A percentile compares a stretch with the other conserved stretches of the same genome.
Evolutionary conservation across 768 basidiomycete genomes (phyloP).

Genomic region (Tricholoma matsutake): DNA sequence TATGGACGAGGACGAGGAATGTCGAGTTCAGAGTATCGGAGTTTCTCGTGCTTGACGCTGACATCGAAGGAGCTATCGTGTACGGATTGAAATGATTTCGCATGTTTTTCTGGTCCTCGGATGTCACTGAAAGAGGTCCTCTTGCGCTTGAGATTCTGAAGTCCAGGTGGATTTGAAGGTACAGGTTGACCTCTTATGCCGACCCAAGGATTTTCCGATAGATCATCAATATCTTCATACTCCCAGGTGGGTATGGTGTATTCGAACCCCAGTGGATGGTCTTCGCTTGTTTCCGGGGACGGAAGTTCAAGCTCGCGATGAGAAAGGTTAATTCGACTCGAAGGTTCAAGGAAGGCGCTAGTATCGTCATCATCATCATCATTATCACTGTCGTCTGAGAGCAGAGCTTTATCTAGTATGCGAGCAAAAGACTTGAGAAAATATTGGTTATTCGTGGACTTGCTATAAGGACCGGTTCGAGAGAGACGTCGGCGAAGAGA

Average conservation of each 20-base stretch:
- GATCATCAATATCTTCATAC: constrained; percentile 4
- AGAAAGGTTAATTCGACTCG: background rate
- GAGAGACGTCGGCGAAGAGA: constrained; percentile 35
- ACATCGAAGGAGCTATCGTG: constrained; percentile 47
- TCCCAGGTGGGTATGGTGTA: constrained; percentile 19
- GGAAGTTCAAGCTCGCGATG: background rate
- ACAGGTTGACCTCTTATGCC: constrained; percentile 6
- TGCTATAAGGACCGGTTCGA: constrained; percentile 4
- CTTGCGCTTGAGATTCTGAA: constrained; percentile 26
- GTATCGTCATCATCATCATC: constrained; percentile 5
- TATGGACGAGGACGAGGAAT: constrained; percentile 4
- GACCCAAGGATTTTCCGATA: constrained; percentile 14
- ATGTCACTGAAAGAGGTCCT: constrained; percentile 41
- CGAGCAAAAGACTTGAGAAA: constrained; percentile 32
- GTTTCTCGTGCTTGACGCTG: constrained; percentile 33
- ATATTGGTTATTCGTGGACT: constrained; percentile 11
- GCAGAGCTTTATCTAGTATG: constrained; percentile 28
- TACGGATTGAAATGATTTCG: constrained; percentile 39
- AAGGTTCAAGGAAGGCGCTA: background rate
- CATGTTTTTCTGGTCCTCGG: constrained; percentile 39
- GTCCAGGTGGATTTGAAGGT: background rate
- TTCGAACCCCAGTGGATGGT: constrained; percentile 5
- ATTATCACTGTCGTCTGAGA: constrained; percentile 19
- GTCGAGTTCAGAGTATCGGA: constrained; percentile 19
- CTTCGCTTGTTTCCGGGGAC: constrained; percentile 12